A percentile compares a stretch with the other conserved stretches of the same genome.
phyloP scores from a whole-genome alignment of 2,329 filamentous ascomycete genomes.

The Sphaceloma murrayae region DNA sequence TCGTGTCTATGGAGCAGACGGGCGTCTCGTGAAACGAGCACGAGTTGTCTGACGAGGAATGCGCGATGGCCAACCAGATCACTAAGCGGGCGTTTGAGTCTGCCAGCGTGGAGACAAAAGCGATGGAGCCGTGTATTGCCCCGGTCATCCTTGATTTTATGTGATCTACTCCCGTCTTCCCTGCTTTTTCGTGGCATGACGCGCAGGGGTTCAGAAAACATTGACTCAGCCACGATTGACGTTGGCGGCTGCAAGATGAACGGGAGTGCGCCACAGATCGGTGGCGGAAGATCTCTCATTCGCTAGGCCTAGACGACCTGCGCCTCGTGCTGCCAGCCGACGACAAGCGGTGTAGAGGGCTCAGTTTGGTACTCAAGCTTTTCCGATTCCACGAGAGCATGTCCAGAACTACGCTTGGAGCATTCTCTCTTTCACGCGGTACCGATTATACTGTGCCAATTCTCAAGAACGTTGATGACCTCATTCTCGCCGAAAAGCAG shows the following conservation, averaged over 20 bases:
- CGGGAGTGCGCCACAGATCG: not conserved
- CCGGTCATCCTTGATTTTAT: constrained; percentile 12
- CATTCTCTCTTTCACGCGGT: too few relatives aligned
- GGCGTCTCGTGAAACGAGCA: constrained; percentile 10
- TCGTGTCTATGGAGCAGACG: not conserved
- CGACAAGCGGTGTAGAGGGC: constrained; percentile 1
- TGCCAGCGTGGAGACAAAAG: too few relatives aligned
- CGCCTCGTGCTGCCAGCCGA: constrained; percentile 1
- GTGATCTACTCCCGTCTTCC: constrained; percentile 8
- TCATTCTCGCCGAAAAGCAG: too few relatives aligned
- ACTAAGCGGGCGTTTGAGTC: not conserved
- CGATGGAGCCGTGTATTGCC: too few relatives aligned
- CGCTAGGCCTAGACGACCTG: too few relatives aligned
- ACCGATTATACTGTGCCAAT: too few relatives aligned
- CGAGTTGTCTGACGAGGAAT: constrained; percentile 3
- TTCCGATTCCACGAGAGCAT: too few relatives aligned
- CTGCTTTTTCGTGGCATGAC: constrained; percentile 14
- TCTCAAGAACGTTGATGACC: too few relatives aligned
- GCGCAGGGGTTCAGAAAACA: constrained; percentile 4
- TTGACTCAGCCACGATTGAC: constrained; percentile 1
- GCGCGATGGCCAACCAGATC: constrained; percentile 8
- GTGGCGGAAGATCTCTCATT: too few relatives aligned
- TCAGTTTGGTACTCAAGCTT: too few relatives aligned
- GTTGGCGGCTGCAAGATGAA: constrained; percentile 20
- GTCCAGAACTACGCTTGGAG: too few relatives aligned